These are phyloP conservation scores for Ilyonectria mors-panacis DNA, from an alignment of 2,329 filamentous ascomycete genomes.

Conservation along the genomic window DNA sequence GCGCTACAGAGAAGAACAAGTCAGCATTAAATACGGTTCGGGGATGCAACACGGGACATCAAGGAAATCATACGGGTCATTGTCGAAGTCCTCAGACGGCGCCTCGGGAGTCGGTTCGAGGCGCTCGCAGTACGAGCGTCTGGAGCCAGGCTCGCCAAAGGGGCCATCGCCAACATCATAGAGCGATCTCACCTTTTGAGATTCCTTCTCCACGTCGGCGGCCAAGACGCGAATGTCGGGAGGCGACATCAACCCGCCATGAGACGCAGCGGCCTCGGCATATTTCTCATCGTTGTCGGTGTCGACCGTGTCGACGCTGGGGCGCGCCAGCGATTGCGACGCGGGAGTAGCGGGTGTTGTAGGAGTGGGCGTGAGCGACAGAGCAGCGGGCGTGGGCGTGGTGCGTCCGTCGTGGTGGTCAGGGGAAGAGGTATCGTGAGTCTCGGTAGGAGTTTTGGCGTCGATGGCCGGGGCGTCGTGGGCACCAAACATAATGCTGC, in stretches of 20 bases:
- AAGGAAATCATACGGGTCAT: conserved; percentile 72
- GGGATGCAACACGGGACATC: conserved; percentile 42
- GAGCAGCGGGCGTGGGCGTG: conserved; percentile 33
- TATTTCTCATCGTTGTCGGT: conserved; percentile 38
- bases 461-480: conserved; percentile 52
- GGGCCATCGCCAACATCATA: conserved; percentile 70
- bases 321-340: conserved; percentile 41
- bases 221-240: conserved; percentile 69
- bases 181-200: conserved; percentile 78
- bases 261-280: conserved; percentile 33
- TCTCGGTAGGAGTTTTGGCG: conserved; percentile 6
- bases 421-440: conserved; percentile 29
- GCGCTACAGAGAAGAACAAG: conserved; percentile 43
- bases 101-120: conserved; percentile 66
- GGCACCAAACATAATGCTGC: conserved; percentile 73
- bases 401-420: conserved; percentile 38
- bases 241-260: conserved; percentile 44
- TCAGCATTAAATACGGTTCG: conserved; percentile 50
- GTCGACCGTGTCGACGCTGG: conserved; percentile 44
- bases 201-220: conserved; percentile 72
- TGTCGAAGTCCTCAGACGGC: conserved; percentile 67
- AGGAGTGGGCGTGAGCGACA: conserved; percentile 34
- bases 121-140: conserved; percentile 64
- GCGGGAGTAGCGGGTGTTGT: conserved; percentile 43
- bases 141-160: conserved; percentile 67